Evolutionary conservation across 1,284 basidiomycete species (phyloP).

Genomic region (Cryptococcus sp.): DNA sequence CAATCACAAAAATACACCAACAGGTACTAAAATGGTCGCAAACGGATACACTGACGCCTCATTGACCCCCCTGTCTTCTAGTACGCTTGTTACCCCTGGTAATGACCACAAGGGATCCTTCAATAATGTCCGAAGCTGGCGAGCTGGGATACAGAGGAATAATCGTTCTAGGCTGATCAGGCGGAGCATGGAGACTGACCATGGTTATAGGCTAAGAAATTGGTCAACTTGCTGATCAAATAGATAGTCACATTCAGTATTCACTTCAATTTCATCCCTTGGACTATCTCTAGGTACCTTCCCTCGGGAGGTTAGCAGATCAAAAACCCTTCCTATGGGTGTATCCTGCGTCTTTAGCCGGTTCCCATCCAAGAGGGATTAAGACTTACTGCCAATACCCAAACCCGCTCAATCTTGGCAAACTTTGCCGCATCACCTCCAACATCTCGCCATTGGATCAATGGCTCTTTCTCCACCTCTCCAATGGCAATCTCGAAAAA

Average conservation of each 20-base stretch:
- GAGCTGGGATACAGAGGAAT: not conserved
- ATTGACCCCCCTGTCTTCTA: not conserved
- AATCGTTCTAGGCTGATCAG: not conserved
- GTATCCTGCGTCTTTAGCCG: conserved; percentile 2
- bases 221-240: no score
- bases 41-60: not conserved
- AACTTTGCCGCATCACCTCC: conserved; percentile 14
- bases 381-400: conserved; percentile 23
- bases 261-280: not conserved
- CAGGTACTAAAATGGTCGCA: not conserved
- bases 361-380: no score
- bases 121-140: not conserved
- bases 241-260: no score
- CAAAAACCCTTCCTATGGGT: conserved; percentile 11
- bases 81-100: not conserved
- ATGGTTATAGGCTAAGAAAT: not conserved
- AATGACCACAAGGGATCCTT: conserved; percentile 4
- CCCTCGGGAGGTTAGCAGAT: conserved; percentile 6
- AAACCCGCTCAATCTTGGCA: conserved; percentile 15
- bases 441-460: conserved; percentile 12
- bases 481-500: conserved; percentile 36
- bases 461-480: not conserved
- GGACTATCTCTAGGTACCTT: not conserved
- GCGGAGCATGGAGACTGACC: not conserved
- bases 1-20: not conserved